Evolutionary conservation across 2,329 filamentous ascomycete species (phyloP), one percentile per base, ranked within the genome.

Genomic region (Aspergillus tubingensis): DNA sequence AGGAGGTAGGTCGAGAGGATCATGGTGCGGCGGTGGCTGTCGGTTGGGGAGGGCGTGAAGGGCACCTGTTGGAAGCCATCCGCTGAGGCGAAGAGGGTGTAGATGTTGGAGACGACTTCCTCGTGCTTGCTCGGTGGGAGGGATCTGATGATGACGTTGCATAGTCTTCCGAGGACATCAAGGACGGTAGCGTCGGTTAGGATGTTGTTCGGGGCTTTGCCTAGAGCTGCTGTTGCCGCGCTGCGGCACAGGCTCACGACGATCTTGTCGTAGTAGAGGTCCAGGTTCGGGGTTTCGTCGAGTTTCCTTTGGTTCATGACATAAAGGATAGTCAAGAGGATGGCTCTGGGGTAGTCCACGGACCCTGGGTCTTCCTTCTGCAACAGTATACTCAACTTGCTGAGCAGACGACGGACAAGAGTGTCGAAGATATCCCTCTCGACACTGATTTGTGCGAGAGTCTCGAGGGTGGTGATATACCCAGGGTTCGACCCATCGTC

Each of bases 371-470:
- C 78, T 30, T 78, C 74, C 63, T 83, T 82, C 59, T 82, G 79
- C 27, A 87, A 78, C 39, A 87, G 79, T 15, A 83, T 73, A 53
- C 84, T 82, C 27, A 89, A 75, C 67, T 88, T 89, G 76, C 85
- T 88, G 71, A 88, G 83, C 27, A 90, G 74, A 30, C 86, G 80
- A 43, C 87, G 77, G 36, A 88, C 81, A 8, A 90, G 76, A 0
- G 86, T 88, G 61, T 87, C 83, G 62, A 89, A 88, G 11, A 89
- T 80, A 39, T 86, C 82, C 62, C 83, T 81, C 68, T 89, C 87
- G 10, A 81, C 79, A 57, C 85, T 86, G 19, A 90, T 82, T 66
- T 88, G 85, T 2, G 87, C 86, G 60, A 90, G 82, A 0, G 81
- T 86, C 67, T 89, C 87, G 23, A 90, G 75, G 0, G 86, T 84